Base-by-base conservation (phyloP, 202 grass and related monocot genomes). In the Tripidium arundinaceum region DNA sequence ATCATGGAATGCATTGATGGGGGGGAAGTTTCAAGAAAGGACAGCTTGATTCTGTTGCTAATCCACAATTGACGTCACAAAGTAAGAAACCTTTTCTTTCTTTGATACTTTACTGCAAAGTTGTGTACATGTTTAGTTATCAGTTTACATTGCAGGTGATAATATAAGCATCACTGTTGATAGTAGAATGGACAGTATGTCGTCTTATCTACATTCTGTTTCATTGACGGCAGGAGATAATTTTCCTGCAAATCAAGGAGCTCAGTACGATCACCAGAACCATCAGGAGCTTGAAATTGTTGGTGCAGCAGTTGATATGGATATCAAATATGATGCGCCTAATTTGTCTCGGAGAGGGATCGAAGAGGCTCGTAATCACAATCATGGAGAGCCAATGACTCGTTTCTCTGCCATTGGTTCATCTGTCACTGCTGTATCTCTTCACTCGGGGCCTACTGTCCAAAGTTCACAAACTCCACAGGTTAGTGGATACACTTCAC, bases 151-250 rank as follows among this genome's bases (percentile, higher is more conserved):
- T 89, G 87, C 78, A 90, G 88, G 80, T 87, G 79, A 83, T 83
- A 83, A 57, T 81, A 34, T 84, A 85, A 78, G 74, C 24, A 41
- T 88, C 37, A 92, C 81, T 75, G 38, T 65, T 87, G 85, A 90
- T 79, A 91, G 87, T 86, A 87, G 68, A 90, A 88, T 83, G 68
- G 81, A 94, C 78, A 84, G 79, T 75, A 87, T 92, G 84, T 89
- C 72, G 61, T 90, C 91, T 90, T 90, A 90, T 81, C 71, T 94
- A 75, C 85, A 89, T 86, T 90, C 83, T 90, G 85, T 94, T 73
- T 85, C 87, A 81, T 89, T 98, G 83, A 81, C 88, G 79, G 84
- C 86, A 83, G 79, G 77, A 81, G 87, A 87, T 74, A 61, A 85
- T 78, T 79, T 70, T 88, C 89, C 82, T 77, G 46, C 28, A 14